A percentile compares a stretch with the other conserved stretches of the same genome.
Evolutionary conservation across 805 yeast genomes (phyloP).

Genomic region (Saturnispora sanitii): DNA sequence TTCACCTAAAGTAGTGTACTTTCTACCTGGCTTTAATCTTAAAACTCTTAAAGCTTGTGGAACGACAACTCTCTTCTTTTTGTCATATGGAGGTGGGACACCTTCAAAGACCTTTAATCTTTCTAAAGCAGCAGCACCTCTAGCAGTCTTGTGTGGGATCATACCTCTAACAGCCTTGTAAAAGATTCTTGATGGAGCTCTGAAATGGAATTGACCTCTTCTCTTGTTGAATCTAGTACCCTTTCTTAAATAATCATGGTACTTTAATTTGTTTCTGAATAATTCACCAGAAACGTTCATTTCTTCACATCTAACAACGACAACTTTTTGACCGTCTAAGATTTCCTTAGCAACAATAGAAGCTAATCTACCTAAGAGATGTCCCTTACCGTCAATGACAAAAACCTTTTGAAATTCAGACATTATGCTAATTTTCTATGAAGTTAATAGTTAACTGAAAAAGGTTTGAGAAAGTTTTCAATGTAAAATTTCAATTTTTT

Average conservation of each 20-base stretch:
- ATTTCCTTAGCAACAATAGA: slow-evolving; percentile 97
- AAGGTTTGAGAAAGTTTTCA: background rate
- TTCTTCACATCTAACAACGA: slow-evolving; percentile 94
- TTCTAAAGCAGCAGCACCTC: slow-evolving; percentile 99
- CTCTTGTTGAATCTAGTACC: slow-evolving; percentile 97
- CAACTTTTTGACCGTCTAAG: slow-evolving; percentile 96
- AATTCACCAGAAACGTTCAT: slow-evolving; percentile 99
- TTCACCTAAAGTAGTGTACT: slow-evolving; percentile 97
- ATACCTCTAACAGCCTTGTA: slow-evolving; percentile 99
- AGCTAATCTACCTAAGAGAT: slow-evolving; percentile 99
- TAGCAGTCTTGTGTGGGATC: slow-evolving; percentile 99
- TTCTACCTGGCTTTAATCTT: slow-evolving; percentile 99
- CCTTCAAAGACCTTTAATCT: slow-evolving; percentile 99
- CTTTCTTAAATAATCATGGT: slow-evolving; percentile 99
- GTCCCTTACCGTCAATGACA: slow-evolving; percentile 99
- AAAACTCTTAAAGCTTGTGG: slow-evolving; percentile 99
- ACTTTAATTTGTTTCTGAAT: slow-evolving; percentile 99
- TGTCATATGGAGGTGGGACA: slow-evolving; percentile 99
- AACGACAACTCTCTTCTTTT: slow-evolving; percentile 98
- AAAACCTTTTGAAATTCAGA: slow-evolving; percentile 92
- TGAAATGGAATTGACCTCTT: slow-evolving; percentile 99
- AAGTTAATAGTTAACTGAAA: slow-evolving; percentile 1
- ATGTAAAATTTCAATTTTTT: background rate
- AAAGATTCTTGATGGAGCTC: slow-evolving; percentile 99
- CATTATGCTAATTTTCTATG: slow-evolving; percentile 32